Evolutionary conservation across 441 rosid species (phyloP).

Genomic region (Theobroma grandiflorum): DNA sequence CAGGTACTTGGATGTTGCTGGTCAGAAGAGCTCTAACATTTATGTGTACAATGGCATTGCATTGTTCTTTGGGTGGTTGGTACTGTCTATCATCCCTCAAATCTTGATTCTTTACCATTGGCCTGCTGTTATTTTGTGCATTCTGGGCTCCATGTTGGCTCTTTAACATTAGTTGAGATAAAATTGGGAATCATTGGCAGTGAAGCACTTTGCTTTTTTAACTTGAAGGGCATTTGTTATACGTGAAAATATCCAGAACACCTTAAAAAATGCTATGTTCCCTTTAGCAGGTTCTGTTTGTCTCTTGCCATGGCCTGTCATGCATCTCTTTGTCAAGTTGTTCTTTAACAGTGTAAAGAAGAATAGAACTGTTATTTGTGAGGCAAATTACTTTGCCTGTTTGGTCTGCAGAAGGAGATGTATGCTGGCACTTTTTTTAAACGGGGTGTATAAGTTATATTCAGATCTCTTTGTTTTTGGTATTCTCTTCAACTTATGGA

Average conservation of each 20-base stretch:
- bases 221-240: neutral
- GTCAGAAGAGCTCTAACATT: conserved; percentile 63
- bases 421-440: neutral
- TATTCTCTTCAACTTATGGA: neutral
- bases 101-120: conserved; percentile 21
- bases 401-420: neutral
- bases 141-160: neutral
- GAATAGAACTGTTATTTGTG: neutral
- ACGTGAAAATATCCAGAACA: neutral
- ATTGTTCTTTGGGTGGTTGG: conserved; percentile 89
- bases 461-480: neutral
- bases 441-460: neutral
- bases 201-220: neutral
- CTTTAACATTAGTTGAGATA: neutral
- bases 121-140: conserved; percentile 15
- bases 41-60: conserved; percentile 70
- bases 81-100: conserved; percentile 44
- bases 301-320: neutral
- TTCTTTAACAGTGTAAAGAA: neutral
- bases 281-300: neutral
- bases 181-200: neutral
- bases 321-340: neutral
- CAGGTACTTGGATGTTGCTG: conserved; percentile 83
- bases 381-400: conserved; percentile 1
- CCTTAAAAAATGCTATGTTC: neutral